These are phyloP conservation scores for Talaromyces albobiverticillius DNA, from an alignment of 2,329 filamentous ascomycete species.

Conservation along the genomic window DNA sequence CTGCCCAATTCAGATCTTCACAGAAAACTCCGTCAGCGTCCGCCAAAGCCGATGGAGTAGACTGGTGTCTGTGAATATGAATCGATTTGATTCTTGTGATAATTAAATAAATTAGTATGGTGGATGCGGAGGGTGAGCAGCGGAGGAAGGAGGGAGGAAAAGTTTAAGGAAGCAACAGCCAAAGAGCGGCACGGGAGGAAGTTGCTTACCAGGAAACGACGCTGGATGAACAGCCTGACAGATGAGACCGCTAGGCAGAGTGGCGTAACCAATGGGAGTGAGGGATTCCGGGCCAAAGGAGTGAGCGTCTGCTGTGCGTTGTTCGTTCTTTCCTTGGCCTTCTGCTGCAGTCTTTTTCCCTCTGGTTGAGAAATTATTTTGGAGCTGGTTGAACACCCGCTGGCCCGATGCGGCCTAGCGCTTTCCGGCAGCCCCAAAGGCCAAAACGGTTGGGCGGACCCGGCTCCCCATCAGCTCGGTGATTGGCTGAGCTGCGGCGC, in stretches of 20 bases:
- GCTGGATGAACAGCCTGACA: slow-evolving; percentile 2
- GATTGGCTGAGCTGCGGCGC: slow-evolving; percentile 11
- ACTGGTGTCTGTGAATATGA: neutral
- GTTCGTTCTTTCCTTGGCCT: neutral
- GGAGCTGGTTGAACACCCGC: slow-evolving; percentile 30
- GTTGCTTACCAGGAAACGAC: neutral
- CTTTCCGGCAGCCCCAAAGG: slow-evolving; percentile 26
- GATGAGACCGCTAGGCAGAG: neutral
- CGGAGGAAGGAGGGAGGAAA: neutral
- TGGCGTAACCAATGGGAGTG: neutral
- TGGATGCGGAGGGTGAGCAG: neutral
- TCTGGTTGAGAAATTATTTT: slow-evolving; percentile 14
- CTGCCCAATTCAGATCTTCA: slow-evolving; percentile 1
- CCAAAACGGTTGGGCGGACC: slow-evolving; percentile 36
- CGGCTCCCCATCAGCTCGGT: neutral
- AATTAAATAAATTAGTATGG: neutral
- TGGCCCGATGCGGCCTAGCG: slow-evolving; percentile 34
- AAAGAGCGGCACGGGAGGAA: neutral
- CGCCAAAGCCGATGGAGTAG: slow-evolving; percentile 14
- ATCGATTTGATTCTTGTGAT: neutral
- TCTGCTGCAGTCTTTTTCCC: neutral
- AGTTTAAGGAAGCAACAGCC: neutral
- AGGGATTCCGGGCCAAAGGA: slow-evolving; percentile 8
- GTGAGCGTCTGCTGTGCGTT: too few species aligned
- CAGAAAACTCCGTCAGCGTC: slow-evolving; percentile 11